Conservation (phyloP, 148 eudicot genomes). For the Chenopodium berlandieri region DNA sequence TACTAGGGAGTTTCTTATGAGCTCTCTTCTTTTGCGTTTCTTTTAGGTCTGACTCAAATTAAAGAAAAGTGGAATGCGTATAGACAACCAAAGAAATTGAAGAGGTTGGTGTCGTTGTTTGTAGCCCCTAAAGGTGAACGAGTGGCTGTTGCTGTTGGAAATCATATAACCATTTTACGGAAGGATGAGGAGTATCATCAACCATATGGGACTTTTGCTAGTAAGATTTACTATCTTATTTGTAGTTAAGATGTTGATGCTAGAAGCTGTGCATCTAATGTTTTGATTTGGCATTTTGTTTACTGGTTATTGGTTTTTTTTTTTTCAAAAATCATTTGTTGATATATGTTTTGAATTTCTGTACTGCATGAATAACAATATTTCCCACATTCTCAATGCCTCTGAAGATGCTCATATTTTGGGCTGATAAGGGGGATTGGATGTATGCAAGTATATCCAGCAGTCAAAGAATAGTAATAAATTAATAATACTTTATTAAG, state of each 20-base stretch:
- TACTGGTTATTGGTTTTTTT: background rate
- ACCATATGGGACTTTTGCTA: constrained; percentile 58
- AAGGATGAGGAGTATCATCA: constrained; percentile 76
- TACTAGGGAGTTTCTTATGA: constrained; percentile 7
- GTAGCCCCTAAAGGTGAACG: constrained; percentile 74
- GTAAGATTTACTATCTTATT: constrained; percentile 47
- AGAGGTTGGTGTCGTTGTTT: constrained; percentile 65
- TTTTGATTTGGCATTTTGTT: background rate
- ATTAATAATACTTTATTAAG: background rate
- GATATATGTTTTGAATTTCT: background rate
- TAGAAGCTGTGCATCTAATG: background rate
- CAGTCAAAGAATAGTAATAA: background rate
- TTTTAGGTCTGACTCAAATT: constrained; percentile 64
- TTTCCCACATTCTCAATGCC: background rate
- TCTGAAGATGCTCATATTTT: background rate
- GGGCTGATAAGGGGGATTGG: background rate
- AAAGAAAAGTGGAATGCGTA: constrained; percentile 73
- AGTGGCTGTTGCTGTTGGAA: constrained; percentile 74
- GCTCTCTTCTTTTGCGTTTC: constrained; percentile 15
- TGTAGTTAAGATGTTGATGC: background rate
- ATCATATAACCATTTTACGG: constrained; percentile 69
- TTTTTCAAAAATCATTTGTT: background rate
- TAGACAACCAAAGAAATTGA: constrained; percentile 50
- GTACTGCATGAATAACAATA: background rate
- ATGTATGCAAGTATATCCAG: background rate